phyloP scores from a whole-genome alignment of 1,139 yeast species.

The Sugiyamaella neomexicana region DNA sequence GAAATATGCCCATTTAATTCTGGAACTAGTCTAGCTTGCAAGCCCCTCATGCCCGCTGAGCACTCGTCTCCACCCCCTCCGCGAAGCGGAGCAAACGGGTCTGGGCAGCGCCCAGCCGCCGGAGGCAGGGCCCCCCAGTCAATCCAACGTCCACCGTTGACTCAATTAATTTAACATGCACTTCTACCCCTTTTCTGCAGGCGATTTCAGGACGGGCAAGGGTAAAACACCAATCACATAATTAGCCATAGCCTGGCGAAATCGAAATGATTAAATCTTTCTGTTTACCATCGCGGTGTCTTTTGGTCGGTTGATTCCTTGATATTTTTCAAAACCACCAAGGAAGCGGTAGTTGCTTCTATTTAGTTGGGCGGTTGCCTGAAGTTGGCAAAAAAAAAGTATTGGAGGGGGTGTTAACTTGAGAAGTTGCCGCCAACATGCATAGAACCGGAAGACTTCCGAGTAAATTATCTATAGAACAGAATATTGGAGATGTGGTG shows the following conservation, averaged over 20 bases:
- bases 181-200: too few relatives aligned
- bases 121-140: too few relatives aligned
- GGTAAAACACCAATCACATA: neutral
- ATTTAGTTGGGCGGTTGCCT: neutral
- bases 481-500: constrained; percentile 3
- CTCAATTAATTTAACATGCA: too few relatives aligned
- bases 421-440: constrained; percentile 1
- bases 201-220: neutral
- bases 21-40: too few relatives aligned
- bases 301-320: neutral
- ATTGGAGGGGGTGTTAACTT: neutral
- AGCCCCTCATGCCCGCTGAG: too few relatives aligned
- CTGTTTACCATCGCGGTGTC: neutral
- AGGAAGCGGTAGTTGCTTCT: neutral
- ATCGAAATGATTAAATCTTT: neutral
- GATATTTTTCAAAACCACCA: neutral
- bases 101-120: neutral
- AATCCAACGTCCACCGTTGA: too few relatives aligned
- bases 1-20: too few relatives aligned
- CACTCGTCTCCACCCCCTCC: too few relatives aligned
- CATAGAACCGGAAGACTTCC: constrained; percentile 13
- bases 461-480: constrained; percentile 14
- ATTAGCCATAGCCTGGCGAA: neutral
- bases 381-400: neutral
- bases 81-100: too few relatives aligned